phyloP scores from a whole-genome alignment of 129 eudicot genomes.

The Tanacetum coccineum region DNA sequence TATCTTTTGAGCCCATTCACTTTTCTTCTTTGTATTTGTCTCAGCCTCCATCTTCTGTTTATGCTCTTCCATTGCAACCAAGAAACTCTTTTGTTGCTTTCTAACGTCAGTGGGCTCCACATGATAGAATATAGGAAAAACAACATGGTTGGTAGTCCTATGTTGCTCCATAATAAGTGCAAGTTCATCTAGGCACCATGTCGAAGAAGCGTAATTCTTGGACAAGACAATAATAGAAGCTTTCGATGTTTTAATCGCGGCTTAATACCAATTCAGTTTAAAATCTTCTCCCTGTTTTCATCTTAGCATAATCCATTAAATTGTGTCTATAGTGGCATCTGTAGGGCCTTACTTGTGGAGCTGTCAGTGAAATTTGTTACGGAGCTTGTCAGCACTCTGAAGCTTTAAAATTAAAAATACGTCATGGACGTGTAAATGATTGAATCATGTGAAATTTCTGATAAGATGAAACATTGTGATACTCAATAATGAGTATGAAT shows the following conservation, averaged over 20 bases:
- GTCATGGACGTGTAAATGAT: not conserved
- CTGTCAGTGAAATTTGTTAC: conserved; percentile 22
- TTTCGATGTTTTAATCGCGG: conserved; percentile 10
- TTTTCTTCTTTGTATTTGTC: not conserved
- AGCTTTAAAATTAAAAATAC: conserved; percentile 19
- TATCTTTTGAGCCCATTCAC: conserved; percentile 6
- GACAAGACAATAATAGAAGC: conserved; percentile 14
- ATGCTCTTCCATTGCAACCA: conserved; percentile 12
- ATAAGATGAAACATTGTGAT: conserved; percentile 10
- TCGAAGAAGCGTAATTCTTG: conserved; percentile 15
- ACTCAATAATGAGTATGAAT: not conserved
- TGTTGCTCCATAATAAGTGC: conserved; percentile 9
- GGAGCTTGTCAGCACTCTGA: conserved; percentile 21
- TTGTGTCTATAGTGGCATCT: conserved; percentile 9
- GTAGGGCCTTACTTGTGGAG: conserved; percentile 10
- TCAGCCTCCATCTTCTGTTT: conserved; percentile 10
- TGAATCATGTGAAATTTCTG: not conserved
- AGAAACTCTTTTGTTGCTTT: conserved; percentile 15
- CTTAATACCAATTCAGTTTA: conserved; percentile 6
- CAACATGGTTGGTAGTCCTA: conserved; percentile 7
- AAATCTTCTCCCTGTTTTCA: conserved; percentile 10
- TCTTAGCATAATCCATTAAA: conserved; percentile 14
- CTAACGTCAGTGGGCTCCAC: conserved; percentile 18
- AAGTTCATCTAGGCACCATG: conserved; percentile 22
- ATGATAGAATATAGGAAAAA: conserved; percentile 5